Base-by-base conservation (phyloP, 441 rosid species). In the Pelargonium myrrhifolium region DNA sequence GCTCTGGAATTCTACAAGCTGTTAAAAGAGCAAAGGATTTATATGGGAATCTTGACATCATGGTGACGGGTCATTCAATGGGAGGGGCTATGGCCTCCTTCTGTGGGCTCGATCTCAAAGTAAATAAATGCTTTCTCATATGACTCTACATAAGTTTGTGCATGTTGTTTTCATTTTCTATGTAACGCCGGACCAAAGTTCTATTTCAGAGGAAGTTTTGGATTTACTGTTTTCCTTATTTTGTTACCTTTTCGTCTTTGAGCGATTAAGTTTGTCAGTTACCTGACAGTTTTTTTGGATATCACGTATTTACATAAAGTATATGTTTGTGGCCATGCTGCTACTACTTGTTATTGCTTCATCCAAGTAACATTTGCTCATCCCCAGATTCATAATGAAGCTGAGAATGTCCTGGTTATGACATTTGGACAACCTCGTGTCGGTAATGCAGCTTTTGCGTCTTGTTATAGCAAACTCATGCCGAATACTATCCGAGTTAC, bases 371-470 rank as follows among this genome's bases (percentile, higher is more conserved):
- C 58, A 6, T 69, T 68, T 72, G 14, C 45, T 73, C 68, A 5
- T 70, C 74, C n/a, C 70, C 82, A 94, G 97, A 96, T 94, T 40
- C 89, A 92, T 78, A 80, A 74, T 73, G 76, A 87, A 67, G 85
- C 85, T 18, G 74, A 84, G 68, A 77, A 83, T 68, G 90, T 92
- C 62, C 83, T 81, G 73, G 96, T 89, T 76, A 77, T 89, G 81
- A 92, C 99, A 6, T 94, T 92, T 84, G 99, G 99, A 75, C 99
- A 92, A 64, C 99, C 99, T 72, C 96, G 99, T 56, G 77, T 94
- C 24, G 99, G 99, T 68, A 92, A 92, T 84, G 90, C 92, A 3
- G 91, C 65, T 56, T 94, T 94, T 82, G 87, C 97, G 64, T 79
- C 90, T 65, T 88, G 78, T 73, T 89, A 91, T 65, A 82, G 81